Base-by-base conservation (phyloP, 192 early-diverging fungal species). In the Podila horticola region DNA sequence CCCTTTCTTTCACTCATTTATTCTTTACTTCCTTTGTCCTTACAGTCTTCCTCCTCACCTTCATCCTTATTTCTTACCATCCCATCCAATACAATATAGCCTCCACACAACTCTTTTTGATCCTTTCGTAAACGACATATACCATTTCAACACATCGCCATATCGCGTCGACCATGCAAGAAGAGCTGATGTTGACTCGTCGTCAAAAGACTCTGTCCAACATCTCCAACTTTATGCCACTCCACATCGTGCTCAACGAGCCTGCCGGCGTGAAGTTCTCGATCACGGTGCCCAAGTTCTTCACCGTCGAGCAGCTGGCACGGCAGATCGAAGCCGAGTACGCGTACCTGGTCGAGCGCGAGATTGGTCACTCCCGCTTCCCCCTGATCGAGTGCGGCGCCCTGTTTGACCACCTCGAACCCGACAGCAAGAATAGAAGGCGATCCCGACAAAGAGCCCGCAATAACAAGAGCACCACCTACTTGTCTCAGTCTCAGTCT, bases 251-350 rank as follows among this genome's bases (percentile, higher is more conserved):
- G 17, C 85, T 84, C n/a, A 76, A 75, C 33, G 72, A 83, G 17
- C 63, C 84, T 5, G 22, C 67, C 5, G 57, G 72, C 1, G 41
- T 77, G 15, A 74, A 59, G n/a, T 90, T 91, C 69, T 74, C 83
- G 6, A 64, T 92, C 49, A 90, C 90, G 1, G 83, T 90, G 6
- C 84, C 88, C 22, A 75, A 83, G 55, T 82, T 74, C 22, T 84
- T 87, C 29, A 91, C 87, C 17, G 81, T 93, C 31, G 92, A 93
- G 74, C 83, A 90, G 34, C 74, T 93, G 30, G 88, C 90, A 11
- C 69, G 84, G 5, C 89, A 89, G 71, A 92, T 93, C 55, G 92
- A 93, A 58, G 92, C 92, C 22, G 92, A 93, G 76, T 91, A 89
- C 66, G 85, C 89, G 10, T 89, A 90, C 48, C 3, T 73, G 62